Base-by-base conservation (phyloP, 2,329 filamentous ascomycete species). In the Trichoderma sp. region DNA sequence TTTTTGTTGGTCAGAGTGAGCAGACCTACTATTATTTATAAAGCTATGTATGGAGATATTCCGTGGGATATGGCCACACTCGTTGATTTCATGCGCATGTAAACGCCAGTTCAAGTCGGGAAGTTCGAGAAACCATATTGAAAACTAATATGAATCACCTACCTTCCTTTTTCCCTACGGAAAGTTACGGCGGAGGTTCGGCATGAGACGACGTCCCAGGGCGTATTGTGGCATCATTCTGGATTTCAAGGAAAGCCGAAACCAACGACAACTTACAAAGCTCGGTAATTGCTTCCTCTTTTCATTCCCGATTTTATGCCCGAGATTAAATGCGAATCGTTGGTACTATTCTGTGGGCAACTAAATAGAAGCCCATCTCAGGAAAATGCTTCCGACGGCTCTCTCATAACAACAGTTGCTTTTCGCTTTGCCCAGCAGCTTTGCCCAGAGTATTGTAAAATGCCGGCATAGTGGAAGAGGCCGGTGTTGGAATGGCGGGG, bases 331-430 rank as follows among this genome's bases (percentile, higher is more conserved):
- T 26, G 66, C 36, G 28, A 51, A 8, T 11, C 18, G 7, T 56
- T 26, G n/a, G 21, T 28, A 64, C 8, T n/a, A 3, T 56, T 3
- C 9, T 6, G 12, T 28, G 15, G 3, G 21, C 4, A 26, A 26
- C 39, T n/a, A 26, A n/a, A 6, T 47, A 47, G 14, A 9, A 18
- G 14, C 24, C 43, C 21, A 21, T 34, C 36, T n/a, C 36, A 47
- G 18, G 7, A 51, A n/a, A 12, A 7, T 69, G 26, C 36, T 69
- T 69, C 66, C 66, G 66, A 69, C 66, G 66, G 66, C 56, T 69
- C 36, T 21, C 36, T 51, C 36, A 15, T 53, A 47, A 24, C 18
- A 43, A 39, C 56, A 61, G 2, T 15, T 34, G 24, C 66, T 28
- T 34, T 34, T 26, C 11, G 6, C 8, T 32, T 36, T 24, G 15